phyloP scores from a whole-genome alignment of 2,329 filamentous ascomycete genomes.

The Bertia moriformis region DNA sequence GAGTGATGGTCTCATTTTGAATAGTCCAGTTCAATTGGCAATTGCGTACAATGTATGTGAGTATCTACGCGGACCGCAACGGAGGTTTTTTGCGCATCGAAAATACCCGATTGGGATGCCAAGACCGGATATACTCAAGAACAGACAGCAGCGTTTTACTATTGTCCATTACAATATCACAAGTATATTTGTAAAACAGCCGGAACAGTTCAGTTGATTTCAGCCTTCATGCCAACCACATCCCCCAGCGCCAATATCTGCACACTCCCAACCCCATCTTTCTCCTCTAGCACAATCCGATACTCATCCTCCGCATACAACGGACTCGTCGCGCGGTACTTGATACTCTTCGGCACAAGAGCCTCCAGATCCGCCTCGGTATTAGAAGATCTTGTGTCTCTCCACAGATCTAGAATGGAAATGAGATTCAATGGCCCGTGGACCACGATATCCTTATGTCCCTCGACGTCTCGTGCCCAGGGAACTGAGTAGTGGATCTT shows the following conservation, averaged over 20 bases:
- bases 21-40: too few relatives aligned
- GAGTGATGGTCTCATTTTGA: background rate
- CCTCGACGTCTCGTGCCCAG: constrained; percentile 52
- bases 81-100: too few relatives aligned
- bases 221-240: background rate
- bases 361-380: background rate
- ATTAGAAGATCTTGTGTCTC: constrained; percentile 18
- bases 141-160: too few relatives aligned
- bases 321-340: background rate
- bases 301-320: constrained; percentile 1
- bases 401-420: constrained; percentile 54
- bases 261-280: background rate
- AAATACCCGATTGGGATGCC: too few relatives aligned
- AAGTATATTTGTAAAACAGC: too few relatives aligned
- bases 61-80: too few relatives aligned
- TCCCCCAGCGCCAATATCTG: background rate
- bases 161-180: too few relatives aligned
- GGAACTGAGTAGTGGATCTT: constrained; percentile 66
- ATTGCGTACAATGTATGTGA: too few relatives aligned
- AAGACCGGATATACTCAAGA: too few relatives aligned
- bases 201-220: too few relatives aligned
- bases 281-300: background rate
- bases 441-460: constrained; percentile 58
- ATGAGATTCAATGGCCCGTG: constrained; percentile 70
- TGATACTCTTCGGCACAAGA: background rate